Evolutionary conservation across 2,329 filamentous ascomycete species (phyloP), one percentile per base, ranked within the genome.

Genomic region (Exophiala sp.): DNA sequence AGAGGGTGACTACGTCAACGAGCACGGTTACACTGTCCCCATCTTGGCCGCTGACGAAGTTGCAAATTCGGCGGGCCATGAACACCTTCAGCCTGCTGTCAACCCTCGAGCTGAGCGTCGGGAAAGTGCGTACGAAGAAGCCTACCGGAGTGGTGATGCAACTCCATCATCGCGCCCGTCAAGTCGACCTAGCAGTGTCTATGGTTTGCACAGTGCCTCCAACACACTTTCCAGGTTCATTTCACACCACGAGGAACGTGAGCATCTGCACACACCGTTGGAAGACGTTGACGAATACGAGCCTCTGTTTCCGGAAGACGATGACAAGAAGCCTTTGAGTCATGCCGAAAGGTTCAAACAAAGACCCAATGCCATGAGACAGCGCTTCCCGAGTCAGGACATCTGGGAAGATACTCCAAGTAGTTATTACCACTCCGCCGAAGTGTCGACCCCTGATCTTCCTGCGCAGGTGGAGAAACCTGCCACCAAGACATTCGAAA

Each of bases 341-440:
- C 72, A 77, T 32, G 73, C 74, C 32, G 78, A 83, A 54, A 78
- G 78, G 59, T 75, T 84, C 62, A 84, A 82, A 69, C 72, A 70
- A 52, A 74, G 76, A 35, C 74, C 77, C 4, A 75, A 78, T 36
- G 58, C 75, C 51, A 78, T 83, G 60, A 74, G 79, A 57, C 82
- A 83, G 59, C 86, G 87, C 58, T 99, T 99, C 71, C 94, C 94
- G 1, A 96, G 91, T 70, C 88, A 91, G 69, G 94, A 99, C 68
- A 83, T 97, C 38, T 99, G 94, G 94, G 94, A 99, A 74, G 95
- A 99, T 69, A 87, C 90, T 0, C 94, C 95, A 3, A 87, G 85
- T 66, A 96, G 91, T 71, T 78, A 89, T 48, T 85, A 94, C 65
- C 84, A 83, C 45, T 75, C 80, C 33, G 85, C 91, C 2, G 91